Conservation (phyloP, 306 rosid genomes). For the Malus sylvestris region DNA sequence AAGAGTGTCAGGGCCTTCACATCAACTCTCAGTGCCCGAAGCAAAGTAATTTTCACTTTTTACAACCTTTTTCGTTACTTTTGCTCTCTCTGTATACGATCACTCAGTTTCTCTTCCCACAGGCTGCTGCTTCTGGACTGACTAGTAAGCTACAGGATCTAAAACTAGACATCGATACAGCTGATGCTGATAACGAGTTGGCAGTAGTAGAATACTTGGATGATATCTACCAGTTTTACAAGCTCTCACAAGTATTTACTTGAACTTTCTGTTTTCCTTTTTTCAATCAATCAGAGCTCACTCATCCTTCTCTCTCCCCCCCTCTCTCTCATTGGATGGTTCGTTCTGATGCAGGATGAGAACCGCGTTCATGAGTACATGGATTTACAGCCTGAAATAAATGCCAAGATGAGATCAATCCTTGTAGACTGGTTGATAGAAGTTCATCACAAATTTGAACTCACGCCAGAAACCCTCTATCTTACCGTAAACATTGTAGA, state of each 20-base stretch:
- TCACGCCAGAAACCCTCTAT: slow-evolving; percentile 74
- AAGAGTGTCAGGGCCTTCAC: slow-evolving; percentile 46
- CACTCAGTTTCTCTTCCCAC: slow-evolving; percentile 5
- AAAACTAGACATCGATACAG: slow-evolving; percentile 50
- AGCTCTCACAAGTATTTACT: slow-evolving; percentile 51
- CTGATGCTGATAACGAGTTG: slow-evolving; percentile 57
- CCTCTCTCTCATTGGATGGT: background rate
- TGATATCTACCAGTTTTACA: slow-evolving; percentile 61
- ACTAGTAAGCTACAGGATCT: slow-evolving; percentile 32
- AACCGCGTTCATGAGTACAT: slow-evolving; percentile 50
- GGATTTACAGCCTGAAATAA: slow-evolving; percentile 61
- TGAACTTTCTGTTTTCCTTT: background rate
- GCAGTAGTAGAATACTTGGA: slow-evolving; percentile 75
- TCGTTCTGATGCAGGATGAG: slow-evolving; percentile 36
- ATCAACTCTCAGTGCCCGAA: slow-evolving; percentile 67
- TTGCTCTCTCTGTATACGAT: background rate
- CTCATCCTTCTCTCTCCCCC: background rate
- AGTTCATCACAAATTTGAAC: slow-evolving; percentile 77
- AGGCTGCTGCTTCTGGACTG: slow-evolving; percentile 76
- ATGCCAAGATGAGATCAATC: slow-evolving; percentile 79
- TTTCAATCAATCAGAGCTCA: no score
- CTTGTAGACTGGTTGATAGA: slow-evolving; percentile 87
- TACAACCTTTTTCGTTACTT: background rate
- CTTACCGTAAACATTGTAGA: slow-evolving; percentile 64
- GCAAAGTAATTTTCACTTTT: slow-evolving; percentile 43